Evolutionary conservation across 768 basidiomycete genomes (phyloP), one percentile per base, ranked within the genome.

Genomic region (Suillus sp.): DNA sequence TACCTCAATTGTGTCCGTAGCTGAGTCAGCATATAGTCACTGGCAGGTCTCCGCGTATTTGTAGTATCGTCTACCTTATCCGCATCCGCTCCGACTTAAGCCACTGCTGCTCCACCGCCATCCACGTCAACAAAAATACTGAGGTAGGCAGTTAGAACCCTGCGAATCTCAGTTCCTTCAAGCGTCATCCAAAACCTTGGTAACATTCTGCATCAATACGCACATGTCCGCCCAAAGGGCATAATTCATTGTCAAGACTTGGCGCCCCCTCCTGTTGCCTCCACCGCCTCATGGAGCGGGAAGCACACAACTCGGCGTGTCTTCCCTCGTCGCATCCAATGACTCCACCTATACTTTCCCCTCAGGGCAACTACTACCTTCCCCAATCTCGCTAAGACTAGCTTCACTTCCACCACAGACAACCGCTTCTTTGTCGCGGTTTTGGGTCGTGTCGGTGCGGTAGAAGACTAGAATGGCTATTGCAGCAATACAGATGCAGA

Each of bases 401-500:
- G 9, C 5, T 20, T 53, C 32, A 30, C 11, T 20, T 13, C 6
- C 30, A 53, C 4, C 18, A 20, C 1, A 6, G 7, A 10, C 30
- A 32, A 1, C 30, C 20, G 20, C 6, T 14, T 1, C 20, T 11
- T 32, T 2, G 30, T 32, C 18, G 13, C 20, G 30, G 6, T 11
- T 20, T 32, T 1, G 30, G 30, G 18, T 11, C 11, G 30, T 11
- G 51, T 53, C 20, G 18, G 30, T 32, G 10, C 2, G 51, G 30
- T 53, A 59, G 40, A 47, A 59, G 18, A 59, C 45, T 16, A 59
- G 8, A 18, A 63, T 32, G 2, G 62, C n/a, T 4, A 63, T 18
- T 32, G 57, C 40, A 64, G 72, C 71, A 38, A 74, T 51, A 55
- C 47, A 59, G 40, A 75, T 70, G 53, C 77, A 62, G 20, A 71